Evolutionary conservation across 331 rosid species (phyloP), one percentile per base, ranked within the genome.

Genomic region (Acacia pycnantha): DNA sequence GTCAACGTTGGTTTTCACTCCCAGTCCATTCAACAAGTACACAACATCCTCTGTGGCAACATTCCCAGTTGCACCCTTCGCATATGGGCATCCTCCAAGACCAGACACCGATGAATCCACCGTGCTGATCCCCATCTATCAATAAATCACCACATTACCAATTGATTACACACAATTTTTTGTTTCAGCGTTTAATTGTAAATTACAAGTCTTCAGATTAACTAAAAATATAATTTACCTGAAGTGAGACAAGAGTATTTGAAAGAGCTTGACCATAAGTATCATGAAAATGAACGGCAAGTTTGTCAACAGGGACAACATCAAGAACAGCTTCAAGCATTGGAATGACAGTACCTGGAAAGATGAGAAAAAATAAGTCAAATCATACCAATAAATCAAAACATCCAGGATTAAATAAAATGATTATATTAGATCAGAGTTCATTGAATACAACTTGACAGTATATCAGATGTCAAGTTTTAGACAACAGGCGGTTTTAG

Each of bases 241-340:
- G 97, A 73, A 94, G 91, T 40, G 98, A 94, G 66, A 74, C 85
- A 48, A 93, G 86, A 78, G 84, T 93, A 85, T 93, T 94, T 80
- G 97, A 87, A 79, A 95, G 94, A 31, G 98, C 98, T 86, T 95
- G 98, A 47, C 97, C 98, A 19, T 95, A 95, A 44, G 97, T 95
- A 81, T 95, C 97, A 33, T 95, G 98, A 82, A 90, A 95, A 83
- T 93, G 98, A 84, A 95, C 98, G 67, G 96, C 96, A 77, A 95
- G 89, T 71, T 79, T 92, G 56, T 93, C 91, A 72, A 68, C 76
- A 0, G 94, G 97, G 74, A 90, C 91, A 70, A 88, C 94, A 26
- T 89, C 88, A 83, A 81, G 86, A 75, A 93, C 98, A 29, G 94
- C 93, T 85, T 93, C 91, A 80, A 95, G 98, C 98, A 95, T 93